Base-by-base conservation (phyloP, 2,329 filamentous ascomycete genomes). In the Graphiopsis chlorocephala region DNA sequence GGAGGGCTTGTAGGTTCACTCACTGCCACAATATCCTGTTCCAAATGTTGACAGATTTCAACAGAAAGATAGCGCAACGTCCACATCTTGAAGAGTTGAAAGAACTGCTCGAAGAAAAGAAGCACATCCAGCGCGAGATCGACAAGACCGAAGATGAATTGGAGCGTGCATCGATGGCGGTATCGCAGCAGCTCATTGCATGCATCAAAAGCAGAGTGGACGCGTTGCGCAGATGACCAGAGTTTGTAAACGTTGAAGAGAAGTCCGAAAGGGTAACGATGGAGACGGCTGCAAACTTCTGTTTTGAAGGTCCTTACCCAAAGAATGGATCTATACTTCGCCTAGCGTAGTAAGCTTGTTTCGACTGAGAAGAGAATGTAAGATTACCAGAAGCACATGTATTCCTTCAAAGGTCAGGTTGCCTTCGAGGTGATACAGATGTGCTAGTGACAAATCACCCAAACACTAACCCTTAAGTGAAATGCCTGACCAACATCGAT, bases 31-130 rank as follows among this genome's bases (percentile, higher is more conserved):
- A 2, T 7, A 38, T 17, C 2, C 11, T 4, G 11, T 26, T 23
- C 15, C 25, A 28, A n/a, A 2, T 31, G 45, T 28, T 61, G 29
- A 61, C 56, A 28, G 12, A 14, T 52, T 2, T 5, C 7, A 4
- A 17, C 12, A 35, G 48, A 12, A 45, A 29, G 26, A 38, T 14
- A 10, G 42, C 61, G 28, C 61, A 35, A 61, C 68, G 64, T 11
- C 70, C 71, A 23, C 68, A 72, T 31, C 31, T 72, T 42, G 64
- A 68, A 28, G 67, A 65, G 12, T 65, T 74, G n/a, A 56, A 66
- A 17, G 61, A 67, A 35, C 66, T 74, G 12, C 61, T 72, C 11
- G 52, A 62, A 11, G 64, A 65, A 61, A 69, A 69, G 57, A 64
- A 64, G n/a, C 58, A 67, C 11, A 29, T 70, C 5, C 66, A 71